Evolutionary conservation across 305 asterid species (phyloP).

Genomic region (Fraxinus baroniana): DNA sequence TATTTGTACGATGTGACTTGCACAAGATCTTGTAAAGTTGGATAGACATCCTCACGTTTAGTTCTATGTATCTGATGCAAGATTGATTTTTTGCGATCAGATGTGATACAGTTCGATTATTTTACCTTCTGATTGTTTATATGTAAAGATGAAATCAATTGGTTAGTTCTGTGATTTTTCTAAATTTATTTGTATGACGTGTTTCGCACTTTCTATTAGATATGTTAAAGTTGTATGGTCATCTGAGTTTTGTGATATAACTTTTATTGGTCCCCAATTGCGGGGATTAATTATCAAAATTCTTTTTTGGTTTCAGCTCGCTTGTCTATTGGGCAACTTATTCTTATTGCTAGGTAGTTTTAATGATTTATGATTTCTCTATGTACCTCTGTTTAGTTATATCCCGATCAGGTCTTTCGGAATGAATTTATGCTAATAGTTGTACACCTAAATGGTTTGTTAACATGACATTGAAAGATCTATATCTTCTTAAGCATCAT

Average conservation of each 20-base stretch:
- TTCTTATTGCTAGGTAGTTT: background rate
- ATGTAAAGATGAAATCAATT: background rate
- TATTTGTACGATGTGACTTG: background rate
- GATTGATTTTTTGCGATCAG: background rate
- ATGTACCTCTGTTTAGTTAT: background rate
- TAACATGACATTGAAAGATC: background rate
- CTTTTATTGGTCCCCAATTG: background rate
- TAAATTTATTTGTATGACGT: background rate
- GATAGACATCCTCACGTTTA: background rate
- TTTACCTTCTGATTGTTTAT: background rate
- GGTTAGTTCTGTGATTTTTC: background rate
- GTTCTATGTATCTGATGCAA: background rate
- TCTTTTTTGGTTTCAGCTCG: background rate
- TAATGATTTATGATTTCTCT: background rate
- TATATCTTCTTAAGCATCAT: background rate
- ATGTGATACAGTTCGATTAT: background rate
- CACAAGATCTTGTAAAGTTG: background rate
- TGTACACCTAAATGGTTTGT: background rate
- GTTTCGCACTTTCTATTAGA: background rate
- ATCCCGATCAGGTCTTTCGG: background rate
- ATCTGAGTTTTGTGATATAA: background rate
- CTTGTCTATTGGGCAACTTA: background rate
- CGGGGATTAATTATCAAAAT: background rate
- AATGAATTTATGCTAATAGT: background rate
- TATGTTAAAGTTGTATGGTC: background rate